phyloP scores from a whole-genome alignment of 371 early-diverging fungal species.

The Edhazardia aedis region DNA sequence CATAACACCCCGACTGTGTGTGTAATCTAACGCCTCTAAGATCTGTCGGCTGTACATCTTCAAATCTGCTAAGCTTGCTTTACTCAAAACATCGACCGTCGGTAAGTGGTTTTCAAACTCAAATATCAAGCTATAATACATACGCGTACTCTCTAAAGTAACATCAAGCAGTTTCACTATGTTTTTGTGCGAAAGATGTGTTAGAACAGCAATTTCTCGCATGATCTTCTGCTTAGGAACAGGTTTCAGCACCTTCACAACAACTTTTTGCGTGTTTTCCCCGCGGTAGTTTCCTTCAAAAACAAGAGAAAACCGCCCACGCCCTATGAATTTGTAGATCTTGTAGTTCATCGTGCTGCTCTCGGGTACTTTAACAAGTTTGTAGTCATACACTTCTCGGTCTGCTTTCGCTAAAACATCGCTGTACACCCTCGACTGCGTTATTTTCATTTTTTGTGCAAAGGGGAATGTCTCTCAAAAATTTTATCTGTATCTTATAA shows the following conservation, averaged over 20 bases:
- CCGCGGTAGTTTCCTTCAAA: slow-evolving; percentile 49
- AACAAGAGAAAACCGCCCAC: too few relatives aligned
- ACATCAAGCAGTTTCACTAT: slow-evolving; percentile 73
- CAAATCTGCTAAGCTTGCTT: slow-evolving; percentile 67
- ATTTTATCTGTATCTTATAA: too few relatives aligned
- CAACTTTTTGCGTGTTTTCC: too few relatives aligned
- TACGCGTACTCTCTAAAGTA: slow-evolving; percentile 65
- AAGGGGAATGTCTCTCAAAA: too few relatives aligned
- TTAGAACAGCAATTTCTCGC: slow-evolving; percentile 87
- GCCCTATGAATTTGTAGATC: too few relatives aligned
- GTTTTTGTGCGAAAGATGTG: slow-evolving; percentile 72
- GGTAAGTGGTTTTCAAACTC: slow-evolving; percentile 70
- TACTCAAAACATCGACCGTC: slow-evolving; percentile 55
- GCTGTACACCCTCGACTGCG: too few relatives aligned
- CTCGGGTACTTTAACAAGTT: too few relatives aligned
- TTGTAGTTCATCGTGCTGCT: too few relatives aligned
- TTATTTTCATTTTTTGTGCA: too few relatives aligned
- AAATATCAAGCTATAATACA: slow-evolving; percentile 79
- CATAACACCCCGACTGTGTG: slow-evolving; percentile 94
- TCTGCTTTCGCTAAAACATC: too few relatives aligned
- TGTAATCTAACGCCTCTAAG: slow-evolving; percentile 77
- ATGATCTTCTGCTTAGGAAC: slow-evolving; percentile 94
- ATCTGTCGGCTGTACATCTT: slow-evolving; percentile 81
- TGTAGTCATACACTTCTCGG: too few relatives aligned
- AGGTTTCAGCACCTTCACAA: slow-evolving; percentile 95